These are phyloP conservation scores for Boletus insuetus DNA, from an alignment of 768 basidiomycete genomes.

Conservation along the genomic window DNA sequence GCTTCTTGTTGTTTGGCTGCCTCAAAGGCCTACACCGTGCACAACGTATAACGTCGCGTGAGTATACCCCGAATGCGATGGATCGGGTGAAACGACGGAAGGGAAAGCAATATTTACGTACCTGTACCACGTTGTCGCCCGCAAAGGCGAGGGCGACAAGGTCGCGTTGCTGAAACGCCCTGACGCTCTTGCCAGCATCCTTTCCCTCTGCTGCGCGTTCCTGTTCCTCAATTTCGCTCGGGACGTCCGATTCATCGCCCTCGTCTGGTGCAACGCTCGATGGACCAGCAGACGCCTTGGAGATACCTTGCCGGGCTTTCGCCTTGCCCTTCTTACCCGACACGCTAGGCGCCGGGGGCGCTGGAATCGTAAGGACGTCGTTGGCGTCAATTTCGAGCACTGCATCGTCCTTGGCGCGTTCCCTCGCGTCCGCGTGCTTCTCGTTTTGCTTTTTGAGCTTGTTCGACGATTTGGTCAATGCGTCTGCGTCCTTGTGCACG, in stretches of 20 bases:
- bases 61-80: not conserved
- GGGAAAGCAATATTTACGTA: slow-evolving; percentile 33
- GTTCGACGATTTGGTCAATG: slow-evolving; percentile 64
- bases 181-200: slow-evolving; percentile 42
- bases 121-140: slow-evolving; percentile 93
- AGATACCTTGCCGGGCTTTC: slow-evolving; percentile 9
- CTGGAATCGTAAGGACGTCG: slow-evolving; percentile 19
- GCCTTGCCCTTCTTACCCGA: slow-evolving; percentile 13
- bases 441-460: slow-evolving; percentile 64
- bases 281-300: slow-evolving; percentile 10
- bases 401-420: slow-evolving; percentile 69
- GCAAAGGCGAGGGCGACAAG: slow-evolving; percentile 95
- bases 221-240: slow-evolving; percentile 72
- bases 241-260: slow-evolving; percentile 46
- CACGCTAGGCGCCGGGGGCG: not conserved
- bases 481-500: slow-evolving; percentile 63
- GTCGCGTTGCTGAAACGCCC: slow-evolving; percentile 86
- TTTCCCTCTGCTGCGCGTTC: slow-evolving; percentile 48
- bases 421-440: slow-evolving; percentile 57
- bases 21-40: slow-evolving; percentile 66
- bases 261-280: not conserved
- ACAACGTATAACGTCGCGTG: not conserved
- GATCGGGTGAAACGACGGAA: no score
- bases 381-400: slow-evolving; percentile 64
- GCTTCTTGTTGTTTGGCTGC: slow-evolving; percentile 80